These are phyloP conservation scores for Aegilops umbellulata DNA, from an alignment of 176 grass and related monocot species.

Conservation along the genomic window DNA sequence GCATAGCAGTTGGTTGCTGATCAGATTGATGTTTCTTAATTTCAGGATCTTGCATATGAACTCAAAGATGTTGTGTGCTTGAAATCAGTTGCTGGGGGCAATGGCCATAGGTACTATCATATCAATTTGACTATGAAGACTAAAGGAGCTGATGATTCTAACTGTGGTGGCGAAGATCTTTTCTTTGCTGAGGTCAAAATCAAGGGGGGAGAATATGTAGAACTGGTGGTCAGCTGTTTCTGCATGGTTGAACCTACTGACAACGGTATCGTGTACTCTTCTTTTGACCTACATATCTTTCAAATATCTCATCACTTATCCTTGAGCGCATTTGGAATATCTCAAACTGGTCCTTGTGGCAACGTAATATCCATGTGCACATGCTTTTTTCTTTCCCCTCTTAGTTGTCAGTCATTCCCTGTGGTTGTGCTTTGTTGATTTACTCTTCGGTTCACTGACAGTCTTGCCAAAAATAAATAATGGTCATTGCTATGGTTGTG, in stretches of 20 bases:
- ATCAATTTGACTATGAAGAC: background rate
- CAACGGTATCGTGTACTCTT: background rate
- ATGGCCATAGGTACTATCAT: background rate
- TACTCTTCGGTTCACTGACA: background rate
- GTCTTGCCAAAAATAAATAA: background rate
- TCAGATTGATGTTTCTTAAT: background rate
- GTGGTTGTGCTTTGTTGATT: background rate
- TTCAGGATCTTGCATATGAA: background rate
- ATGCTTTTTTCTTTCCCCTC: background rate
- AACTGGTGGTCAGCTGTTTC: background rate
- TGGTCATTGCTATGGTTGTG: background rate
- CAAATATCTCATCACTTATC: background rate
- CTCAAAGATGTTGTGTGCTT: background rate
- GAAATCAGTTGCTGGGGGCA: background rate
- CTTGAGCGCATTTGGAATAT: no score
- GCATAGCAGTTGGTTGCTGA: background rate
- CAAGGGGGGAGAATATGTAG: background rate
- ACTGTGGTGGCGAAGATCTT: background rate
- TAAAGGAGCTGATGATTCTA: background rate
- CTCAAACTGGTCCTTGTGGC: no score
- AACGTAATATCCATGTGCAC: no score
- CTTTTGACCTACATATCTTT: background rate
- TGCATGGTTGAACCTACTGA: background rate
- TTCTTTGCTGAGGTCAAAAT: slow-evolving; percentile 8
- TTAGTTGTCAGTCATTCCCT: background rate